Evolutionary conservation across 2,329 filamentous ascomycete species (phyloP), one percentile per base, ranked within the genome.

Genomic region (Exophiala alcalophila): DNA sequence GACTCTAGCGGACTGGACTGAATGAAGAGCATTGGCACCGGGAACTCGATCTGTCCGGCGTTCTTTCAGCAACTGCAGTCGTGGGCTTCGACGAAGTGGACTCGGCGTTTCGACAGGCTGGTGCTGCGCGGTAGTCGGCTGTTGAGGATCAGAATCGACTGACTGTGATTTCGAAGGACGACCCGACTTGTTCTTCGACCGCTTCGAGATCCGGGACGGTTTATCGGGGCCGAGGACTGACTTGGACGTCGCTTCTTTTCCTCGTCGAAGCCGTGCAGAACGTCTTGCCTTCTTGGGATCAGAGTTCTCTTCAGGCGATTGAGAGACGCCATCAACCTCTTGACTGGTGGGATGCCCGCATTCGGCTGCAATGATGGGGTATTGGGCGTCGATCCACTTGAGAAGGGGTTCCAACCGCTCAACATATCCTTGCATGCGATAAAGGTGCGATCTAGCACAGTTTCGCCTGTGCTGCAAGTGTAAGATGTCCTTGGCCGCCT

Each of bases 341-440:
- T n/a, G n/a, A n/a, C n/a, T n/a, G n/a, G n/a, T n/a, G n/a, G n/a
- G n/a, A n/a, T n/a, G n/a, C n/a, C 38, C 38, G 29, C 38, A 41
- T 26, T 41, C 28, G 16, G 23, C 38, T 10, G 38, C 38, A 11
- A 41, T 25, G 12, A 20, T 19, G 11, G 38, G 38, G 26, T 34
- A 41, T 41, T 41, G 38, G 19, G 25, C 29, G 29, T 41, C 38
- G 29, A 41, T 41, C 38, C 38, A 41, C 27, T 41, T 41, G 16
- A 41, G n/a, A 34, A 33, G 34, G 4, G 11, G 28, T 34, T 26
- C 4, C 29, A 28, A 34, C 26, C 38, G 24, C 35, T 38, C 28
- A 16, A 28, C 35, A 5, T 38, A n/a, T n/a, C n/a, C n/a, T n/a
- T n/a, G n/a, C n/a, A n/a, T n/a, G n/a, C n/a, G n/a, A n/a, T n/a